Evolutionary conservation across 1,284 basidiomycete species (phyloP).

Genomic region (Ustilago trichophora): DNA sequence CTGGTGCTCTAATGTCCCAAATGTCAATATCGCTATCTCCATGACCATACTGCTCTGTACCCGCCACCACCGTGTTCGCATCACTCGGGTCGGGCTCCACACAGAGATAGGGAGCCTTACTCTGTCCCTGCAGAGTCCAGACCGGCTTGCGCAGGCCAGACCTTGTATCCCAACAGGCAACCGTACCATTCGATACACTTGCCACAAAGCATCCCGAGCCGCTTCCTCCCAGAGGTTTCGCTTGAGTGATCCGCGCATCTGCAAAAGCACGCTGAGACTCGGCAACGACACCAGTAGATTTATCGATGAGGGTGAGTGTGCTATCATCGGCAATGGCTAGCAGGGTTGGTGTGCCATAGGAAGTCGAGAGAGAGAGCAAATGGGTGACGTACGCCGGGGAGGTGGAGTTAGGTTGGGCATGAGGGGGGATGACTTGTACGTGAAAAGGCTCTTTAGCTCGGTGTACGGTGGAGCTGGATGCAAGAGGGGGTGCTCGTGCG

Average conservation of each 20-base stretch:
- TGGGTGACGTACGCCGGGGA: conserved; percentile 51
- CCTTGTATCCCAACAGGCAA: conserved; percentile 48
- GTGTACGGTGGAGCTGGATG: conserved; percentile 18
- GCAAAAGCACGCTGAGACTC: conserved; percentile 30
- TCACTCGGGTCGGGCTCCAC: conserved; percentile 39
- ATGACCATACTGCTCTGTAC: conserved; percentile 58
- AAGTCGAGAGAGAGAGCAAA: conserved; percentile 42
- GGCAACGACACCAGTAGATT: conserved; percentile 28
- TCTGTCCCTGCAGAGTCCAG: conserved; percentile 29
- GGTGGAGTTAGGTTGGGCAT: conserved; percentile 23
- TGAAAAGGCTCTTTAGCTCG: conserved; percentile 42
- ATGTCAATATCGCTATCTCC: conserved; percentile 59
- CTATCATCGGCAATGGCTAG: conserved; percentile 45
- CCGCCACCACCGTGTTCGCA: conserved; percentile 46
- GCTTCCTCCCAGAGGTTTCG: conserved; percentile 22
- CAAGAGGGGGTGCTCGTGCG: conserved; percentile 28
- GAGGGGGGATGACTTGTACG: conserved; percentile 37
- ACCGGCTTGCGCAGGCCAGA: conserved; percentile 14
- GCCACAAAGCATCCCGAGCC: conserved; percentile 28
- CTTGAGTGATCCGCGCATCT: conserved; percentile 38
- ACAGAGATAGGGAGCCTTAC: conserved; percentile 53
- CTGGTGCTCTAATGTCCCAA: conserved; percentile 52
- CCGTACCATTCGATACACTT: conserved; percentile 31
- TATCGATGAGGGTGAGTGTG: conserved; percentile 49
- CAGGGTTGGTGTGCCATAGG: conserved; percentile 32